Evolutionary conservation across 1,284 basidiomycete genomes (phyloP), one percentile per base, ranked within the genome.

Genomic region (Inonotus hispidus): DNA sequence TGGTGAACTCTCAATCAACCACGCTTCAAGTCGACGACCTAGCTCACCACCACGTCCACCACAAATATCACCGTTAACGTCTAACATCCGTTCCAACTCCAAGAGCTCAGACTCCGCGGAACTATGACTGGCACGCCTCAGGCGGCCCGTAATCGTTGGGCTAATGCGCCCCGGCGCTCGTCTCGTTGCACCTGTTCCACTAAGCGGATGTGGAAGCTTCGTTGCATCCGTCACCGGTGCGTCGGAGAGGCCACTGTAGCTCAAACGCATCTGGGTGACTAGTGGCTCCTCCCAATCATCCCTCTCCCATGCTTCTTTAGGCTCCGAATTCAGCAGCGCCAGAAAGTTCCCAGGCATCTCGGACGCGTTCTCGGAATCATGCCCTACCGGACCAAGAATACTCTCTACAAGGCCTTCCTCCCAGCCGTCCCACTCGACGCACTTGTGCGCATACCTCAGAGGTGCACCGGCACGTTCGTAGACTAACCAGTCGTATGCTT

Each of bases 351-450:
- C 45, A 39, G 58, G 59, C 1, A 72, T 71, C 7, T 67, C 70
- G 37, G 78, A 77, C 2, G 71, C 68, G 52, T 77, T 77, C 56
- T 87, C 85, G 4, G 82, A 82, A 25, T 88, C 88, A 67, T 82
- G 83, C 23, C 88, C 88, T 67, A 82, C 84, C 0, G 83, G 79
- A 0, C 88, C 89, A 25, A 92, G 75, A 50, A 90, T 88, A 62
- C 82, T 85, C 11, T 83, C 82, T 1, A 88, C 81, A 25, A 92
- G 75, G 0, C 88, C 90, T 68, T 92, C 90, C 68, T 92, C 89
- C 89, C 90, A 92, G 1, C 89, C 90, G 68, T 92, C 89, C 90
- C 90, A 92, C 69, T 92, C 90, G 39, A 80, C 81, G 66, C 83
- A 88, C 19, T 88, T 82, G 71, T 92, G 89, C 2, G 86, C 88